phyloP scores from a whole-genome alignment of 441 rosid species.

The Melastoma candidum region DNA sequence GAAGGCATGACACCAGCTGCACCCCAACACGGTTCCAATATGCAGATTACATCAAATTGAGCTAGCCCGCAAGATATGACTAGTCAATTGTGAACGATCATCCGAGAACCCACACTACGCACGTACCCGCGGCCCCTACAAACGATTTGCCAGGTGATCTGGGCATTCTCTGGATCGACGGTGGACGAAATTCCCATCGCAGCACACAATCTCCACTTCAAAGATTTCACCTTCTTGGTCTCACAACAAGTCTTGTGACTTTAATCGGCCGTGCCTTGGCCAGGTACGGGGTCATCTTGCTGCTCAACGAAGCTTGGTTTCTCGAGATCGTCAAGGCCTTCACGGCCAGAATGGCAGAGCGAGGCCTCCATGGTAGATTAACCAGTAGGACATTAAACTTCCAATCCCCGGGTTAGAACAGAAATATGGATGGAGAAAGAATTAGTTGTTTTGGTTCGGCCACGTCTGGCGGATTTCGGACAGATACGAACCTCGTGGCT shows the following conservation, averaged over 20 bases:
- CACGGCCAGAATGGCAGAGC: slow-evolving; percentile 10
- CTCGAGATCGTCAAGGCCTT: slow-evolving; percentile 3
- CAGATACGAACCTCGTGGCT: too few relatives aligned
- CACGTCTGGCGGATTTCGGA: too few relatives aligned
- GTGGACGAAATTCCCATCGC: slow-evolving; percentile 26
- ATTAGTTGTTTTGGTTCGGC: too few relatives aligned
- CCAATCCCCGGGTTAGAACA: too few relatives aligned
- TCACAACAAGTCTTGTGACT: slow-evolving; percentile 4
- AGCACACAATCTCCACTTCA: slow-evolving; percentile 21
- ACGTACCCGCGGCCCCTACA: slow-evolving; percentile 59
- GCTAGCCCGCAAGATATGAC: not conserved
- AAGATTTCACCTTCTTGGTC: slow-evolving; percentile 9
- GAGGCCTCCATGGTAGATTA: slow-evolving; percentile 12
- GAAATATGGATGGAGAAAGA: too few relatives aligned
- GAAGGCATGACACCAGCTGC: slow-evolving; percentile 78
- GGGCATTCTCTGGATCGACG: slow-evolving; percentile 30
- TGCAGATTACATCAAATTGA: not conserved
- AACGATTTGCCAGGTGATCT: slow-evolving; percentile 63
- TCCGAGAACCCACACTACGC: not conserved
- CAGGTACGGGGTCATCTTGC: slow-evolving; percentile 11
- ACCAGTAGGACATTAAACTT: not conserved
- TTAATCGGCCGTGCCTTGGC: slow-evolving; percentile 16
- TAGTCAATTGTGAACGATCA: not conserved
- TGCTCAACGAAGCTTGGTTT: not conserved
- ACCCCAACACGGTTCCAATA: not conserved